A percentile compares a stretch with the other conserved stretches of the same genome.
Evolutionary conservation across 2,329 filamentous ascomycete genomes (phyloP).

Genomic region (Botrytis elliptica): DNA sequence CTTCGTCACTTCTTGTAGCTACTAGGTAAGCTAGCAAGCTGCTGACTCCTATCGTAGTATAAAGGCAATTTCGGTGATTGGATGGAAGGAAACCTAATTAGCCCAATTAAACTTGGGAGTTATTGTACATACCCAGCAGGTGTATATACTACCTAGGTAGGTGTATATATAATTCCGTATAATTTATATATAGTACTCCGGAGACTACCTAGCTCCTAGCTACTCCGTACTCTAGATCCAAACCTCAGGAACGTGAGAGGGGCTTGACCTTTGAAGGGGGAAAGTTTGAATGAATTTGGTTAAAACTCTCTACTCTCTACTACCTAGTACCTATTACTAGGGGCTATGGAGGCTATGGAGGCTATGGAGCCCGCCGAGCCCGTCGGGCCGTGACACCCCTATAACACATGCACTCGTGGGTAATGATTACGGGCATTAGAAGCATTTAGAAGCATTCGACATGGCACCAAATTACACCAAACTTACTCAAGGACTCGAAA

Average conservation of each 20-base stretch:
- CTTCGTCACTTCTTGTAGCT: conserved; percentile 12
- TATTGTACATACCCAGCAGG: neutral
- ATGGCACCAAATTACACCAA: neutral
- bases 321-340: neutral
- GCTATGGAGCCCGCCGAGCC: neutral
- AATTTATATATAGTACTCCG: neutral
- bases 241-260: neutral
- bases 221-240: neutral
- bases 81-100: neutral
- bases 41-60: neutral
- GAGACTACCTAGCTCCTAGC: no score
- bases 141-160: no score
- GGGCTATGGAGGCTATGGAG: neutral
- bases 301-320: neutral
- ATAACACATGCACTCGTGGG: neutral
- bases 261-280: neutral
- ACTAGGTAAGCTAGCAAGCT: neutral
- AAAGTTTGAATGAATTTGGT: neutral
- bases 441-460: conserved; percentile 5
- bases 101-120: neutral
- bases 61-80: conserved; percentile 6
- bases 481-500: neutral
- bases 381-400: conserved; percentile 1
- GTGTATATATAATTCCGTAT: neutral
- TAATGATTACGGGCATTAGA: conserved; percentile 15